These are phyloP conservation scores for Rosa rugosa DNA, from an alignment of 306 rosid genomes.

Conservation along the genomic window DNA sequence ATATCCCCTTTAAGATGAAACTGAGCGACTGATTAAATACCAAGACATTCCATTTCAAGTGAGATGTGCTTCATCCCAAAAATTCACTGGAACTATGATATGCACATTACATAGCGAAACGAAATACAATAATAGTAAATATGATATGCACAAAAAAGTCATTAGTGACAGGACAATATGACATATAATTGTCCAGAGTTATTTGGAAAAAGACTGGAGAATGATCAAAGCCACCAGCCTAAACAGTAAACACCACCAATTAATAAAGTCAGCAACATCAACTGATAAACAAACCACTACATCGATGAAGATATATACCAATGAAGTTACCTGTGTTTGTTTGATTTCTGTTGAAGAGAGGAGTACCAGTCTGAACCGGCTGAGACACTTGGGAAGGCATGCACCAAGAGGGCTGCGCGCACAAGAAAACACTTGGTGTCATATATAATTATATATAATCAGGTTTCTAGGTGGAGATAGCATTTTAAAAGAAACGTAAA, in stretches of 20 bases:
- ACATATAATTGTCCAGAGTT: conserved; percentile 66
- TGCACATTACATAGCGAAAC: background rate
- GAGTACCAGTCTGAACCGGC: conserved; percentile 44
- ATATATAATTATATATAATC: background rate
- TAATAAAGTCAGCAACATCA: conserved; percentile 27
- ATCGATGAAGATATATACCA: conserved; percentile 7
- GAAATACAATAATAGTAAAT: background rate
- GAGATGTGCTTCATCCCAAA: background rate
- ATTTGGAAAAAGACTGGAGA: conserved; percentile 56
- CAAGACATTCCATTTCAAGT: background rate
- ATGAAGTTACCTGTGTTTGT: conserved; percentile 56
- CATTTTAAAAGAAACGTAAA: background rate
- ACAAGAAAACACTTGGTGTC: background rate
- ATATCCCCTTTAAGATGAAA: background rate
- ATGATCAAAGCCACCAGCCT: conserved; percentile 35
- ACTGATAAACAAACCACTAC: background rate
- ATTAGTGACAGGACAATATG: conserved; percentile 10
- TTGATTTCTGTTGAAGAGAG: conserved; percentile 53
- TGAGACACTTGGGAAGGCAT: conserved; percentile 49
- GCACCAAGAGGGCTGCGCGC: conserved; percentile 56
- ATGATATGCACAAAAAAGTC: background rate
- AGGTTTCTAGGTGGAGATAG: background rate
- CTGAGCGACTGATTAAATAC: background rate
- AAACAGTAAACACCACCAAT: conserved; percentile 8
- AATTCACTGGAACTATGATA: background rate